phyloP scores from a whole-genome alignment of 176 grass and related monocot genomes.

The Avena insularis region DNA sequence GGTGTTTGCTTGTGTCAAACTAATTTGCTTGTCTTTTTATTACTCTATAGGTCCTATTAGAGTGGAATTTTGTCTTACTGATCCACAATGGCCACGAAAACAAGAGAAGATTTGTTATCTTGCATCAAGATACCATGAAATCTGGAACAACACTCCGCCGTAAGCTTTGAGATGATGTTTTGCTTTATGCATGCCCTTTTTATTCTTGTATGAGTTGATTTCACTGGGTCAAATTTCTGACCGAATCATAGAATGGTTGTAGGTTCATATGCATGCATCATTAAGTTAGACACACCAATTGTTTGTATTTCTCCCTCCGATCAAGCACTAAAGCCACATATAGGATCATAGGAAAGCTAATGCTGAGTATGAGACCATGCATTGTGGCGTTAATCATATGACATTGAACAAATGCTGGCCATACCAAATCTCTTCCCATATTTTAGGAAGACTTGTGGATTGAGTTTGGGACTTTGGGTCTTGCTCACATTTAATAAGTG shows the following conservation, averaged over 20 bases:
- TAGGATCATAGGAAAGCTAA: conserved; percentile 15
- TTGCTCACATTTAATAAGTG: conserved; percentile 19
- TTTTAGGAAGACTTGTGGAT: conserved; percentile 11
- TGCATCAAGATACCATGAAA: conserved; percentile 73
- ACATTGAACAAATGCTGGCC: conserved; percentile 23
- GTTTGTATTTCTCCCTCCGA: not conserved
- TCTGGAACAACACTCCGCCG: conserved; percentile 68
- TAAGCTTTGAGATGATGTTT: conserved; percentile 54
- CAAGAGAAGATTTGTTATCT: conserved; percentile 80
- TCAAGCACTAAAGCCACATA: not conserved
- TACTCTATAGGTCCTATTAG: conserved; percentile 57
- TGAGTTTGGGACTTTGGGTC: not conserved
- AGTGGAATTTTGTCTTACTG: conserved; percentile 63
- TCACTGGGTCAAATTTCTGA: conserved; percentile 24
- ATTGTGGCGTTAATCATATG: conserved; percentile 25
- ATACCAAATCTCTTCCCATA: not conserved
- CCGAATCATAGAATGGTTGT: conserved; percentile 4
- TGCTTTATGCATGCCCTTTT: conserved; percentile 2
- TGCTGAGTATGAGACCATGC: conserved; percentile 10
- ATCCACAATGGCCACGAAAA: conserved; percentile 70
- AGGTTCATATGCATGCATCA: conserved; percentile 3
- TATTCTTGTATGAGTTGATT: conserved; percentile 15
- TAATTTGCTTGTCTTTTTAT: conserved; percentile 29
- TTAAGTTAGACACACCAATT: conserved; percentile 4
- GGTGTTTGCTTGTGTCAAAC: conserved; percentile 24